A percentile compares a stretch with the other conserved stretches of the same genome.
Evolutionary conservation across 2,329 filamentous ascomycete species (phyloP).

Genomic region (Harringtonia aguacate): DNA sequence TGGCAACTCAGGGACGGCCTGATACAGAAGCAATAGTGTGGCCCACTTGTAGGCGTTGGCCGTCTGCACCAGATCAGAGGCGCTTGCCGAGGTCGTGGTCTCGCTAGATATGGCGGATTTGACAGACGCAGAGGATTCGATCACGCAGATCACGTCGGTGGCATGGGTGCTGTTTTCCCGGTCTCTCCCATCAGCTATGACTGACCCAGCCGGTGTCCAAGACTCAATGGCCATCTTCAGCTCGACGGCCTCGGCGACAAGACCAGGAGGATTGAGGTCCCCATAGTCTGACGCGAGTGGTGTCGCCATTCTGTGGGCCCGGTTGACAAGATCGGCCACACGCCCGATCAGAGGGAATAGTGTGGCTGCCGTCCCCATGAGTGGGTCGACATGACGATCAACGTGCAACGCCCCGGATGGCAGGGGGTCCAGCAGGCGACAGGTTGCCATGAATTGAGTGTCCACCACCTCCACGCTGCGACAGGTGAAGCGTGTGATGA

Average conservation of each 20-base stretch:
- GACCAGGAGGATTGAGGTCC: neutral
- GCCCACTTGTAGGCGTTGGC: conserved; percentile 6
- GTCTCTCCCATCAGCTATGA: neutral
- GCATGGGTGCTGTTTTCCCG: neutral
- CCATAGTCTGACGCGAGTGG: too few species aligned
- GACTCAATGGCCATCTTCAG: neutral
- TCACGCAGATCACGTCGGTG: too few species aligned
- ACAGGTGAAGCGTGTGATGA: conserved; percentile 5
- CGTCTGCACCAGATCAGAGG: conserved; percentile 1
- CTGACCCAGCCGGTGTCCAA: neutral
- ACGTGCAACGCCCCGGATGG: neutral
- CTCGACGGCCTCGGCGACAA: conserved; percentile 3
- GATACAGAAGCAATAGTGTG: neutral
- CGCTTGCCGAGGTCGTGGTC: neutral
- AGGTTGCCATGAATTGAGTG: neutral
- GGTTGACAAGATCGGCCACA: conserved; percentile 3
- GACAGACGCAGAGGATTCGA: neutral
- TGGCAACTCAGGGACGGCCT: conserved; percentile 5
- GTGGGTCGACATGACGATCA: neutral
- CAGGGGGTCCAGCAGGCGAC: neutral
- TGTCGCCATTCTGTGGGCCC: neutral
- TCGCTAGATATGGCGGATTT: too few species aligned
- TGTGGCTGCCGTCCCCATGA: conserved; percentile 1
- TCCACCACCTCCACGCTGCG: neutral
- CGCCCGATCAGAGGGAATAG: conserved; percentile 4